Evolutionary conservation across 2,329 filamentous ascomycete genomes (phyloP).

Genomic region (Diaporthe eres): DNA sequence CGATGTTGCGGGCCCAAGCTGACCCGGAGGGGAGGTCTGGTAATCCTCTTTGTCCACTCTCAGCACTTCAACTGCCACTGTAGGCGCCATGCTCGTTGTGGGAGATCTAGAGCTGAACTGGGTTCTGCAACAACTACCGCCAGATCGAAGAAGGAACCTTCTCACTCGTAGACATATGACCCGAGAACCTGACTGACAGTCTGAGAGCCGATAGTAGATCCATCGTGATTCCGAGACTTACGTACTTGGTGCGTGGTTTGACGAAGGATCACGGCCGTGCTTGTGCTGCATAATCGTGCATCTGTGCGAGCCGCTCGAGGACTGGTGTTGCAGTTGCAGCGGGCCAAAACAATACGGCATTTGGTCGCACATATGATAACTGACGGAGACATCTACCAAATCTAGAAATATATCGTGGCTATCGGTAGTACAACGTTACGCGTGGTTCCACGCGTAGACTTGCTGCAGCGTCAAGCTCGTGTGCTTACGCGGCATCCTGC

Average conservation of each 20-base stretch:
- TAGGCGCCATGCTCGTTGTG: neutral
- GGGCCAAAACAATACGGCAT: neutral
- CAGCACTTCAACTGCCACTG: conserved; percentile 4
- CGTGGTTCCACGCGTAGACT: neutral
- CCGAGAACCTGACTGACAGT: neutral
- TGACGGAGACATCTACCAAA: neutral
- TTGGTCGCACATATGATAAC: neutral
- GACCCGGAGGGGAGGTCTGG: neutral
- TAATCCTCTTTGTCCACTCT: neutral
- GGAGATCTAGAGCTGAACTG: neutral
- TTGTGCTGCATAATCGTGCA: neutral
- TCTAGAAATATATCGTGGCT: neutral
- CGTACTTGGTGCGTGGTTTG: neutral
- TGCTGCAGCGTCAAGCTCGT: neutral
- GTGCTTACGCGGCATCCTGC: neutral
- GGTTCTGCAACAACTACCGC: no score
- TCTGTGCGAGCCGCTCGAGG: neutral
- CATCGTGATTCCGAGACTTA: neutral
- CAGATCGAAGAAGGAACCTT: neutral
- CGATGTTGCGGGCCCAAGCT: neutral
- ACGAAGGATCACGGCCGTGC: neutral
- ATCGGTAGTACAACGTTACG: neutral
- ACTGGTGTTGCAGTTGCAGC: neutral
- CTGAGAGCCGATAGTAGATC: neutral
- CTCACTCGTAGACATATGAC: neutral